Evolutionary conservation across 352 stramenopile species (phyloP), one percentile per base, ranked within the genome.

Genomic region (Peronospora belbahrii): DNA sequence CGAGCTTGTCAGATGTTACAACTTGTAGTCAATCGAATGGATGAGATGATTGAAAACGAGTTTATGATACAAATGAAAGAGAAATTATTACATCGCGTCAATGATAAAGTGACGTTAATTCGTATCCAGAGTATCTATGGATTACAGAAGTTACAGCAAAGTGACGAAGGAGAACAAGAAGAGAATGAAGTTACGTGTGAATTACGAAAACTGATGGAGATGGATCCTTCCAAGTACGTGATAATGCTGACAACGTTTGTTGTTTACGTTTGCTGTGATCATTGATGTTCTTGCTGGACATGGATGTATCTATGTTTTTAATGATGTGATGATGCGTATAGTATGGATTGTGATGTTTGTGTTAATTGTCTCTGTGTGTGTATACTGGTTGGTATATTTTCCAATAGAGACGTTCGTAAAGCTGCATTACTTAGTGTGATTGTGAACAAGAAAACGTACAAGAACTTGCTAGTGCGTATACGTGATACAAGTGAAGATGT

Each of bases 221-320:
- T 74, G 1, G 79, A 90, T 33, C 77, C 79, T 1, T 76, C 63
- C 58, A 86, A 86, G 77, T 88, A 62, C 45, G 68, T 65, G n/a
- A n/a, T n/a, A n/a, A n/a, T n/a, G n/a, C n/a, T n/a, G n/a, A n/a
- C n/a, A n/a, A n/a, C n/a, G n/a, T n/a, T n/a, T n/a, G n/a, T n/a
- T n/a, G n/a, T n/a, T n/a, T n/a, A n/a, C n/a, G n/a, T n/a, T n/a
- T n/a, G n/a, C n/a, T n/a, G n/a, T n/a, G n/a, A n/a, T n/a, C n/a
- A n/a, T n/a, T n/a, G n/a, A n/a, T n/a, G n/a, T n/a, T n/a, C n/a
- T n/a, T n/a, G n/a, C n/a, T n/a, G n/a, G n/a, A n/a, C n/a, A n/a
- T n/a, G n/a, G n/a, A n/a, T n/a, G n/a, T n/a, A n/a, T n/a, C n/a
- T n/a, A n/a, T n/a, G n/a, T n/a, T n/a, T n/a, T n/a, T n/a, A n/a